Conservation (phyloP, 306 rosid genomes). For the Calophaca sinica region DNA sequence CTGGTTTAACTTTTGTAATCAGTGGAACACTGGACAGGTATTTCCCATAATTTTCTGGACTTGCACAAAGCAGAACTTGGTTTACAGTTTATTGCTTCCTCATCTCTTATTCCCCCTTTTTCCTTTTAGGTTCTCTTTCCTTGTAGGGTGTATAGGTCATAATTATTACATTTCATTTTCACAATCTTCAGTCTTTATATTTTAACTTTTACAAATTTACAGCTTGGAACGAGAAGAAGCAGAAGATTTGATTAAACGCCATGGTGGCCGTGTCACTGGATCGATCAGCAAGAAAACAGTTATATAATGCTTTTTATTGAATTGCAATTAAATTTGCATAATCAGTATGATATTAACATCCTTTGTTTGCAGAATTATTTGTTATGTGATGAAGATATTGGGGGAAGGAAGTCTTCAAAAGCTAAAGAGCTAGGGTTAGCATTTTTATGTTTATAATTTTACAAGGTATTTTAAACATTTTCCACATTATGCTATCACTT, state of each 20-base stretch:
- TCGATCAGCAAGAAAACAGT: constrained; percentile 98
- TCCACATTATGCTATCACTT: constrained; percentile 12
- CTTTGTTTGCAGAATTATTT: constrained; percentile 81
- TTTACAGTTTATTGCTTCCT: constrained; percentile 25
- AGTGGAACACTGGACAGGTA: constrained; percentile 99
- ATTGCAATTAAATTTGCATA: constrained; percentile 33
- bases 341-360: constrained; percentile 39
- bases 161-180: constrained; percentile 17
- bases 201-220: constrained; percentile 38
- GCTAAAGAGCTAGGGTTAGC: constrained; percentile 97
- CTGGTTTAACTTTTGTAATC: constrained; percentile 89
- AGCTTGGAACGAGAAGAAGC: constrained; percentile 99
- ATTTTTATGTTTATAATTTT: constrained; percentile 39
- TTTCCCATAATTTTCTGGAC: constrained; percentile 26
- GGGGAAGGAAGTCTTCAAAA: constrained; percentile 86
- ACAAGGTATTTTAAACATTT: constrained; percentile 19
- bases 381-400: constrained; percentile 95
- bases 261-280: constrained; percentile 94
- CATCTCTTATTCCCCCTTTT: not conserved
- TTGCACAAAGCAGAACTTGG: constrained; percentile 1
- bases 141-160: not conserved
- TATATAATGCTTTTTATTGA: constrained; percentile 40
- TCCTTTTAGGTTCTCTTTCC: constrained; percentile 15
- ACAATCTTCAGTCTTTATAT: constrained; percentile 36
- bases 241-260: constrained; percentile 94